phyloP scores from a whole-genome alignment of 2,329 filamentous ascomycete species.

The Teratosphaeria gauchensis region DNA sequence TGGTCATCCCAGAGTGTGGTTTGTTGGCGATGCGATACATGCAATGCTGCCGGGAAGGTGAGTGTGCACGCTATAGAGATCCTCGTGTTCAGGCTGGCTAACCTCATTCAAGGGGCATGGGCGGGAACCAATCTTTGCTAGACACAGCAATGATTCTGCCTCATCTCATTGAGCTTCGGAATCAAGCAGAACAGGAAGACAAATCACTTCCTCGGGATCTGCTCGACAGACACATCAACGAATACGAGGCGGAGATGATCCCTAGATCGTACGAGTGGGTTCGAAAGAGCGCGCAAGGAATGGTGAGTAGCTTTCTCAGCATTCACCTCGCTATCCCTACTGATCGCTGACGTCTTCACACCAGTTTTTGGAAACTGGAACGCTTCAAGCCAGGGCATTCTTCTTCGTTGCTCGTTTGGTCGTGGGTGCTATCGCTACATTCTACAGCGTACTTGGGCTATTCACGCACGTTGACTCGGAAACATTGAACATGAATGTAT shows the following conservation, averaged over 20 bases:
- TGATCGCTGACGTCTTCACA: not conserved
- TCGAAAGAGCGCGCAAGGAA: not conserved
- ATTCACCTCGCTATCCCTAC: not conserved
- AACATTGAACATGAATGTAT: not conserved
- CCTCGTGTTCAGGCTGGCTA: not conserved
- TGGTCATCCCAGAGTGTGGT: not conserved
- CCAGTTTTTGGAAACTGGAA: not conserved
- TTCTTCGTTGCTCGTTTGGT: not conserved
- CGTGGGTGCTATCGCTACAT: not conserved
- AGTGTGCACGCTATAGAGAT: not conserved
- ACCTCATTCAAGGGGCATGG: not conserved
- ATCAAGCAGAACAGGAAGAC: not conserved
- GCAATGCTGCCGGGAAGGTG: not conserved
- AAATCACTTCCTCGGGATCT: not conserved
- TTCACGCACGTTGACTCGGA: not conserved
- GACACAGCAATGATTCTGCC: not conserved
- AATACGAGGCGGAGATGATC: not conserved
- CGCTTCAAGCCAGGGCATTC: not conserved
- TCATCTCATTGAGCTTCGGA: not conserved
- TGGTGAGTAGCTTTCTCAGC: not conserved
- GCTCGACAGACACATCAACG: not conserved
- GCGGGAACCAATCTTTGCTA: not conserved
- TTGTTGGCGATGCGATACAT: not conserved
- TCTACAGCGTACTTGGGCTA: not conserved
- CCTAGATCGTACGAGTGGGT: not conserved